Conservation (phyloP, 2,329 filamentous ascomycete species). For the Paecilomyces dactylethromorphus region DNA sequence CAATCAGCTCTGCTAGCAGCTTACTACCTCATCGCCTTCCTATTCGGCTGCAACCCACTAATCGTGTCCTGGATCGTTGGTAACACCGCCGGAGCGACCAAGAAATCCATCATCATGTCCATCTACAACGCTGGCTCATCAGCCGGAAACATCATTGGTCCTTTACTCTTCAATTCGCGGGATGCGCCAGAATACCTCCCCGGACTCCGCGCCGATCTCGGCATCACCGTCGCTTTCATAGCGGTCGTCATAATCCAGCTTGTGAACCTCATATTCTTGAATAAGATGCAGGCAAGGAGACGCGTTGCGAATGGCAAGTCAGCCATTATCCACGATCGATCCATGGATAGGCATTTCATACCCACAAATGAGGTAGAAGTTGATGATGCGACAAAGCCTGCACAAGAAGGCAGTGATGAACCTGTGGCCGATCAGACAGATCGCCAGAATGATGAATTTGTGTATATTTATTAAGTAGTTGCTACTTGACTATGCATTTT, state of each 20-base stretch:
- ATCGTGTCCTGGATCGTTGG: conserved; percentile 63
- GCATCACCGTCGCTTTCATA: conserved; percentile 43
- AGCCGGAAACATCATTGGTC: conserved; percentile 61
- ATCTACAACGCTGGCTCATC: conserved; percentile 58
- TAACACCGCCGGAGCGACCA: conserved; percentile 62
- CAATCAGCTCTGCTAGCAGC: conserved; percentile 48
- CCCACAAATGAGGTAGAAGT: conserved; percentile 12
- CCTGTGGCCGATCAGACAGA: conserved; percentile 58
- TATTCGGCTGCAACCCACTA: conserved; percentile 60
- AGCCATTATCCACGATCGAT: conserved; percentile 52
- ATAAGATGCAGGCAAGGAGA: conserved; percentile 49
- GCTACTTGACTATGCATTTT: not conserved
- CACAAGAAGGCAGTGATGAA: conserved; percentile 38
- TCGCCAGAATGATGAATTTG: conserved; percentile 61
- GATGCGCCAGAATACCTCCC: conserved; percentile 55
- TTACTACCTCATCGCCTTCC: conserved; percentile 61
- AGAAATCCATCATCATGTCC: conserved; percentile 59
- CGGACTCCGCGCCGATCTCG: conserved; percentile 48
- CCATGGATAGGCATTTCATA: conserved; percentile 51
- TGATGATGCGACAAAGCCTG: conserved; percentile 10
- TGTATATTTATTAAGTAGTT: conserved; percentile 49
- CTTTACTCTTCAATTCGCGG: conserved; percentile 52
- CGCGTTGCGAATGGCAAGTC: conserved; percentile 56
- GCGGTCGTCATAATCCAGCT: conserved; percentile 50
- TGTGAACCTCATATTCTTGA: conserved; percentile 45